Evolutionary conservation across 805 yeast species (phyloP).

Genomic region (Zygoascus tannicola): DNA sequence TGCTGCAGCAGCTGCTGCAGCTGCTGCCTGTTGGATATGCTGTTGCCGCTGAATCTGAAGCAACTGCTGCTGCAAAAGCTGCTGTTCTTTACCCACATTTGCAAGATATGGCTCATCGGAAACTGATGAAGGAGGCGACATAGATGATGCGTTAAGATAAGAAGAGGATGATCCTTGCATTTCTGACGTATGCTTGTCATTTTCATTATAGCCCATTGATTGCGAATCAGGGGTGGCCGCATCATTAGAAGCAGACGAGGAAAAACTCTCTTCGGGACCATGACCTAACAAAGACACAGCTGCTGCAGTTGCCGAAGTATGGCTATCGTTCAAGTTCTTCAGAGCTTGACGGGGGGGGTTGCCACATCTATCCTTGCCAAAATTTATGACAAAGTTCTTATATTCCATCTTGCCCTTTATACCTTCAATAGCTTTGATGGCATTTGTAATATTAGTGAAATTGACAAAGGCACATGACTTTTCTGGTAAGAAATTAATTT

Average conservation of each 20-base stretch:
- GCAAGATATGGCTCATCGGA: neutral
- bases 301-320: neutral
- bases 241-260: constrained; percentile 1
- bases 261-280: neutral
- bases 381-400: constrained; percentile 67
- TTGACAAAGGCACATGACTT: constrained; percentile 86
- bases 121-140: constrained; percentile 2
- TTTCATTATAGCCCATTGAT: neutral
- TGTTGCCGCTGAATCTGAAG: constrained; percentile 2
- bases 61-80: constrained; percentile 2
- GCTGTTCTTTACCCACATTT: constrained; percentile 1
- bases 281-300: neutral
- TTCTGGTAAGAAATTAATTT: constrained; percentile 76
- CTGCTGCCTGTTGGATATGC: constrained; percentile 5
- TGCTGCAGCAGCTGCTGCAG: constrained; percentile 6
- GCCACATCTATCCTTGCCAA: constrained; percentile 94
- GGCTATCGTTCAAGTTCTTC: constrained; percentile 1
- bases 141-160: neutral
- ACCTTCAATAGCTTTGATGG: constrained; percentile 87
- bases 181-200: neutral
- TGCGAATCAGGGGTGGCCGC: neutral
- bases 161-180: neutral
- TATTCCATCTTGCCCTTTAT: constrained; percentile 61
- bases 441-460: constrained; percentile 83
- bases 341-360: constrained; percentile 57